Base-by-base conservation (phyloP, 768 basidiomycete species). In the Kwoniella europaea region DNA sequence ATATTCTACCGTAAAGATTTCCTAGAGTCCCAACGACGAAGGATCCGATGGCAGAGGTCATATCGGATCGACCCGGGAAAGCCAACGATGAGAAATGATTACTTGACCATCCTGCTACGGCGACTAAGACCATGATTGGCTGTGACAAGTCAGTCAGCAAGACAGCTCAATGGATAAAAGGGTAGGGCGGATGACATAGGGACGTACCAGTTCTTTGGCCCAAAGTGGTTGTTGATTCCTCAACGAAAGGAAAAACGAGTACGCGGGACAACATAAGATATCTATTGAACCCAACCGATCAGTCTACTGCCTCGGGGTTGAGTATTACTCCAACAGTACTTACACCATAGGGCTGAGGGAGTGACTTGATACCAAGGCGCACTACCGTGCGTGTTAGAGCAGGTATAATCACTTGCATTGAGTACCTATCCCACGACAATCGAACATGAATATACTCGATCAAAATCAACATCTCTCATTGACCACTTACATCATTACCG, bases 11-110 rank as follows among this genome's bases (percentile, higher is more conserved):
- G 71, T 91, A 93, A 4, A 93, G 53, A 80, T 93, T 93, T 41
- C 92, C 88, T 59, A 92, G 85, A 65, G 93, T 85, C 6, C 92
- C 92, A 53, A 94, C 92, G 0, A 90, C 89, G 76, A 94, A 92
- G 1, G 91, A 90, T 86, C 90, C 92, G 67, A 92, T 87, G 1
- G 91, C 91, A 6, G 91, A 90, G 35, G 88, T 89, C 79, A 94
- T 90, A 79, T 94, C 92, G 67, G 86, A 87, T 81, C 92, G 90
- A 71, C 88, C 87, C 43, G 85, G 84, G 79, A 92, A 92, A 4
- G 82, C 81, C 50, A 87, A 85, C 2, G 88, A 88, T 3, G 90
- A 79, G 71, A 84, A 91, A 78, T 91, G 89, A 81, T 93, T 94
- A 53, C 88, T 89, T 15, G 88, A 87, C 91, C 92, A 94, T 0